Conservation (phyloP, 164 flowering plant species). For the Magnolia kwangsiensis region DNA sequence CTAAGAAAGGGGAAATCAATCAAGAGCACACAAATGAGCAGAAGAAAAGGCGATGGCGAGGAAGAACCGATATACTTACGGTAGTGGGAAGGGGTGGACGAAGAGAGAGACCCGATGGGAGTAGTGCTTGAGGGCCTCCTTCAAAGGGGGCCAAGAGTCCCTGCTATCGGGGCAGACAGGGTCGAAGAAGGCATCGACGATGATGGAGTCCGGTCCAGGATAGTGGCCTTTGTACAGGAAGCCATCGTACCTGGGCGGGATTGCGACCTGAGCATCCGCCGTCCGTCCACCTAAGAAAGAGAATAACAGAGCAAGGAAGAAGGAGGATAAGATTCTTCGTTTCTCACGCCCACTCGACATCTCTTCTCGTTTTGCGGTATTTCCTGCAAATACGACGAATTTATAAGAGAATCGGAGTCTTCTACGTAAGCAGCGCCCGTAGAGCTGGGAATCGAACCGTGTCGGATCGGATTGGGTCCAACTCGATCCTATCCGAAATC, state of each 20-base stretch:
- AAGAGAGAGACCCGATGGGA: conserved; percentile 44
- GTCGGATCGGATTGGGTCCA: too few relatives aligned
- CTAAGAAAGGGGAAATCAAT: background rate
- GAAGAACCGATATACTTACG: conserved; percentile 40
- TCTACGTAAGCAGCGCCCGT: too few relatives aligned
- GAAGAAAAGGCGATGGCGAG: background rate
- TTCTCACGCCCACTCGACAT: background rate
- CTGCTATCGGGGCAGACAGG: conserved; percentile 87
- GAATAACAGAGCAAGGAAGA: background rate
- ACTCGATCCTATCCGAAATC: too few relatives aligned
- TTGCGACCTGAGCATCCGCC: conserved; percentile 13
- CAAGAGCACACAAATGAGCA: background rate
- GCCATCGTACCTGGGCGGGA: conserved; percentile 65
- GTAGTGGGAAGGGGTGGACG: conserved; percentile 71
- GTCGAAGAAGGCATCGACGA: conserved; percentile 79
- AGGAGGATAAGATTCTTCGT: background rate
- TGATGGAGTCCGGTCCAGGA: conserved; percentile 26
- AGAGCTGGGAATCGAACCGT: too few relatives aligned
- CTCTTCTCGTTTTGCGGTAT: too few relatives aligned
- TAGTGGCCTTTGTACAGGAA: conserved; percentile 47
- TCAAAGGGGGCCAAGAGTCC: conserved; percentile 80
- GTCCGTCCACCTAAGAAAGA: background rate
- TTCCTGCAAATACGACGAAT: too few relatives aligned
- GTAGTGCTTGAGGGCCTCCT: conserved; percentile 47
- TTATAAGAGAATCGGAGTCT: too few relatives aligned